Percentiles rank a stretch among this genome's conserved stretches.
Evolutionary conservation across 1,284 basidiomycete species (phyloP).

Genomic region (Microbotryum lychnidis-dioicae): DNA sequence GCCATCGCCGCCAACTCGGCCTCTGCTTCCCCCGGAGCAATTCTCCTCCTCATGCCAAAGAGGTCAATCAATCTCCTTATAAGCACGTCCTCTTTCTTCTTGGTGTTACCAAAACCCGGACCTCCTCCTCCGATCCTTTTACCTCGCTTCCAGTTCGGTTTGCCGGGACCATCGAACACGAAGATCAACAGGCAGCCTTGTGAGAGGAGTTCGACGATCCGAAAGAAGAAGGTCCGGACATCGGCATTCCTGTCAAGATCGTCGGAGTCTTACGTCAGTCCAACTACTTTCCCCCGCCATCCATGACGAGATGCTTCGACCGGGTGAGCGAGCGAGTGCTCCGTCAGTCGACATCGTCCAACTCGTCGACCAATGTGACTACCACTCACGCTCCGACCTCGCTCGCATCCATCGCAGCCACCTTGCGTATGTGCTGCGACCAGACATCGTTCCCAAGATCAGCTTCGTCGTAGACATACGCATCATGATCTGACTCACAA

Average conservation of each 20-base stretch:
- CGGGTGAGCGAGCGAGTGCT: too few species aligned
- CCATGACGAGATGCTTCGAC: too few species aligned
- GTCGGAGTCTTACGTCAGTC: slow-evolving; percentile 35
- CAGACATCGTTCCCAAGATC: not conserved
- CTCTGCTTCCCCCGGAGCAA: slow-evolving; percentile 93
- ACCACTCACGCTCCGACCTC: slow-evolving; percentile 1
- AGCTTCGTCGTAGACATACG: not conserved
- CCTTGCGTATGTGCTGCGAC: slow-evolving; percentile 1
- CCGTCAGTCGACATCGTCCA: slow-evolving; percentile 39
- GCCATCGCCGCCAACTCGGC: slow-evolving; percentile 88
- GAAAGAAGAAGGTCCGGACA: slow-evolving; percentile 48
- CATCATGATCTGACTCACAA: not conserved
- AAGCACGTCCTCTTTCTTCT: slow-evolving; percentile 44
- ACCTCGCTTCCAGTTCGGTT: slow-evolving; percentile 73
- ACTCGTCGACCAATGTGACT: not conserved
- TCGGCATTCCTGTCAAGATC: slow-evolving; percentile 47
- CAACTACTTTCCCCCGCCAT: too few species aligned
- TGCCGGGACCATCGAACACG: slow-evolving; percentile 83
- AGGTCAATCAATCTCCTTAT: slow-evolving; percentile 1
- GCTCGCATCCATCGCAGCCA: slow-evolving; percentile 7
- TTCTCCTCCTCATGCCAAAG: slow-evolving; percentile 14
- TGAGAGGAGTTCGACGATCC: slow-evolving; percentile 57
- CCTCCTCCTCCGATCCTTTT: slow-evolving; percentile 53
- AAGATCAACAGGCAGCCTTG: slow-evolving; percentile 79
- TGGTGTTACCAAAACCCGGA: slow-evolving; percentile 67